These are phyloP conservation scores for Tolypocladium pustulatum DNA, from an alignment of 2,329 filamentous ascomycete species.

Conservation along the genomic window DNA sequence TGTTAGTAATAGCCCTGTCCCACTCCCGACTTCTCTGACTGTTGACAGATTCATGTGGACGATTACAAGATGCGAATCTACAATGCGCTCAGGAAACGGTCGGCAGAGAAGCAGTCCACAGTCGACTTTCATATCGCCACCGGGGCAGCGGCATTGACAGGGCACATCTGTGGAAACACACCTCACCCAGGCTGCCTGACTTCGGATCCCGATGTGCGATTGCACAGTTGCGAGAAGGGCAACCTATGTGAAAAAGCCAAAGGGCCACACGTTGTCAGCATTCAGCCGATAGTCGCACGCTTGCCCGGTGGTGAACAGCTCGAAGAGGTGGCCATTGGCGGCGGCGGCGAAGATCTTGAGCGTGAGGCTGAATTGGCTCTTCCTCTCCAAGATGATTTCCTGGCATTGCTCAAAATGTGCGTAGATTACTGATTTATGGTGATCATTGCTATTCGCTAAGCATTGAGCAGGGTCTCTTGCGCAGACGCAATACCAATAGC, in stretches of 20 bases:
- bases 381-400: constrained; percentile 40
- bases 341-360: constrained; percentile 66
- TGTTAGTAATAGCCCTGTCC: constrained; percentile 24
- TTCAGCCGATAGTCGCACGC: constrained; percentile 67
- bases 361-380: constrained; percentile 56
- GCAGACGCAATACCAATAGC: constrained; percentile 4
- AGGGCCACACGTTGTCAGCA: constrained; percentile 53
- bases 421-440: neutral
- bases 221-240: constrained; percentile 82
- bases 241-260: constrained; percentile 43
- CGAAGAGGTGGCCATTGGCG: constrained; percentile 65
- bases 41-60: constrained; percentile 65
- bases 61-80: constrained; percentile 70
- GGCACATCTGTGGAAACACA: constrained; percentile 66
- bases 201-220: constrained; percentile 43
- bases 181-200: constrained; percentile 64
- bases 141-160: constrained; percentile 59
- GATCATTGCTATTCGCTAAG: neutral
- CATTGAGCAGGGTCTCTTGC: constrained; percentile 8
- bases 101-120: constrained; percentile 26
- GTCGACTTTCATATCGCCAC: constrained; percentile 32
- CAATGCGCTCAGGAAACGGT: constrained; percentile 42
- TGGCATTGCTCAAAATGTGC: constrained; percentile 32
- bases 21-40: constrained; percentile 3
- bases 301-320: constrained; percentile 50